These are phyloP conservation scores for Botryosphaeria dothidea DNA, from an alignment of 2,329 filamentous ascomycete genomes.

Conservation along the genomic window DNA sequence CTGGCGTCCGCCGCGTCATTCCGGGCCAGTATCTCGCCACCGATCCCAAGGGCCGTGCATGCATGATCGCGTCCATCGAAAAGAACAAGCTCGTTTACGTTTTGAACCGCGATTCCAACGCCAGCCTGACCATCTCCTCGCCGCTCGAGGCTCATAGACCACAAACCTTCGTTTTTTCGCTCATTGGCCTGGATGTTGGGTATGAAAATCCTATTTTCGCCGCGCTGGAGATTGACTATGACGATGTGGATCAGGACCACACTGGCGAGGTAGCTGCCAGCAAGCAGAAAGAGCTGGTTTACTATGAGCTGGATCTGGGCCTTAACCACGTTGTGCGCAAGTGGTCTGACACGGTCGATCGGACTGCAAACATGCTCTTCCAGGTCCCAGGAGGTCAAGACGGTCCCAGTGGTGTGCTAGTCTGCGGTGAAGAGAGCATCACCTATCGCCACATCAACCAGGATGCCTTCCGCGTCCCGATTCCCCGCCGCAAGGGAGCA, in stretches of 20 bases:
- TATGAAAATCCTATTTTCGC: slow-evolving; percentile 98
- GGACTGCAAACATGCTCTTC: slow-evolving; percentile 85
- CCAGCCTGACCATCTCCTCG: slow-evolving; percentile 94
- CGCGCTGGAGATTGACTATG: slow-evolving; percentile 89
- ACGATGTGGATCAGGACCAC: slow-evolving; percentile 86
- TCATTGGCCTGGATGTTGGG: slow-evolving; percentile 88
- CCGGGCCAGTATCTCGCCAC: slow-evolving; percentile 95
- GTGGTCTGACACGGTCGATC: slow-evolving; percentile 92
- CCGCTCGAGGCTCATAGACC: slow-evolving; percentile 94
- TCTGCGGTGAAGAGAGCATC: slow-evolving; percentile 91
- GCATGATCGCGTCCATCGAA: slow-evolving; percentile 89
- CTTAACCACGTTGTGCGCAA: slow-evolving; percentile 96
- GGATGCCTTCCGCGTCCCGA: slow-evolving; percentile 81
- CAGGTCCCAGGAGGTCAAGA: slow-evolving; percentile 93
- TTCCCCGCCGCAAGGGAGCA: slow-evolving; percentile 81
- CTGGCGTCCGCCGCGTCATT: slow-evolving; percentile 86
- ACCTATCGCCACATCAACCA: slow-evolving; percentile 98
- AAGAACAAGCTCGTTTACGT: slow-evolving; percentile 99
- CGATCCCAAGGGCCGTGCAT: slow-evolving; percentile 93
- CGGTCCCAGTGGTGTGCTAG: slow-evolving; percentile 90
- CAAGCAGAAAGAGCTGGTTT: slow-evolving; percentile 87
- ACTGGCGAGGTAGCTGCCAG: slow-evolving; percentile 80
- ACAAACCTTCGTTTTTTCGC: slow-evolving; percentile 83
- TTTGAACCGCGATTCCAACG: slow-evolving; percentile 90
- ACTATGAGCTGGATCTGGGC: slow-evolving; percentile 96